A percentile compares a stretch with the other conserved stretches of the same genome.
Evolutionary conservation across 192 early-diverging fungal species (phyloP).

Genomic region (Coemansia sp.): DNA sequence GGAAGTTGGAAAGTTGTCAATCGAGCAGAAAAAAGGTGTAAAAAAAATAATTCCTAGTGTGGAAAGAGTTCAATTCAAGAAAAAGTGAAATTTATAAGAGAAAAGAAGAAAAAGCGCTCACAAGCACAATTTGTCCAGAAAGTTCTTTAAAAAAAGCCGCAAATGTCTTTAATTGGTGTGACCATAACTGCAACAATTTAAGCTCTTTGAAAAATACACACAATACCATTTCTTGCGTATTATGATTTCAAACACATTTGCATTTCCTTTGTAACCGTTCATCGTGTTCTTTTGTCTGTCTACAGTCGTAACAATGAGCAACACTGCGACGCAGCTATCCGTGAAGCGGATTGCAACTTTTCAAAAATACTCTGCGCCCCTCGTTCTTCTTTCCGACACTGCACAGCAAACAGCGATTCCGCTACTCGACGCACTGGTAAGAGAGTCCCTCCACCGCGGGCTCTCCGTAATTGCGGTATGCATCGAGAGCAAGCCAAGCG

Average conservation of each 20-base stretch:
- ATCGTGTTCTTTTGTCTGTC: neutral
- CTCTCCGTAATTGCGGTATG: conserved; percentile 29
- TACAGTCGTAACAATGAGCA: conserved; percentile 1
- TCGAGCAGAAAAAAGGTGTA: neutral
- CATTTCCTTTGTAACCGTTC: neutral
- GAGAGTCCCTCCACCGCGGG: conserved; percentile 29
- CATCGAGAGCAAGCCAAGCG: conserved; percentile 20
- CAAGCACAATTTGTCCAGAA: neutral
- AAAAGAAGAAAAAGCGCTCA: neutral
- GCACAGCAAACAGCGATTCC: conserved; percentile 46
- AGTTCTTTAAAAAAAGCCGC: neutral
- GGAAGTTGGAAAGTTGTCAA: conserved; percentile 4
- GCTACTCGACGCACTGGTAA: conserved; percentile 38
- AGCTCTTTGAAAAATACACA: too few species aligned
- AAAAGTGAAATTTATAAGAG: conserved; percentile 3
- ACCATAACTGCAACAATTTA: neutral
- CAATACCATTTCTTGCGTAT: too few species aligned
- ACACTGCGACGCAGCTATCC: conserved; percentile 10
- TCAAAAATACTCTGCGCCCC: conserved; percentile 33
- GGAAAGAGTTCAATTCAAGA: conserved; percentile 2
- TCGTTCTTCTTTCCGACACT: conserved; percentile 43
- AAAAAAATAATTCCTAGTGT: neutral
- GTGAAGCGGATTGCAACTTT: conserved; percentile 40
- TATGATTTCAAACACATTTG: too few species aligned
- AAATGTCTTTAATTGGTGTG: neutral